Evolutionary conservation across 345 rosid species (phyloP), one percentile per base, ranked within the genome.

Genomic region (Populus alba): DNA sequence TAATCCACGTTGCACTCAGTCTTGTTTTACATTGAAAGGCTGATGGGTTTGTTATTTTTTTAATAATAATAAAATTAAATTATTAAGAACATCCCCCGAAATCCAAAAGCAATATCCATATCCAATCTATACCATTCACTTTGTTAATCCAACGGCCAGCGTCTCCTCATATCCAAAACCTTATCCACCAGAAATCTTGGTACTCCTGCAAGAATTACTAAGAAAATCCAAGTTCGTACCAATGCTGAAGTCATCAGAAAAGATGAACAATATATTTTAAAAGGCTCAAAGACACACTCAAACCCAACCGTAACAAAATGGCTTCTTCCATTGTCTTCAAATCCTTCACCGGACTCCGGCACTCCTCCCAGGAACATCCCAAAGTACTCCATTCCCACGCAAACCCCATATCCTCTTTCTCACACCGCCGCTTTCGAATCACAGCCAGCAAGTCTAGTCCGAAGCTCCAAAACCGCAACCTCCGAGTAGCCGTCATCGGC

Each of bases 401-500:
- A 1, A 76, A 77, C 12, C 66, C 83, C 63, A 45, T 74, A 9
- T 43, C 74, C 74, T 43, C 66, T 49, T 66, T 31, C 49, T 35
- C 70, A 41, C 76, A 69, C 70, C 16, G 72, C 8, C 8, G 15
- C 33, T 45, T 76, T 76, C 85, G 29, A 51, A 75, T 87, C 70
- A 69, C 82, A 59, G 94, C 95, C 38, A 63, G 90, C n/a, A 93
- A 76, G 82, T 68, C 86, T 55, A 87, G 89, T 41, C 96, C 95
- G 18, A 91, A 87, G 49, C 85, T 92, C 75, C 78, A 89, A 43
- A 85, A 83, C 87, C 91, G 98, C 43, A 90, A 85, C 51, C 97
- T 95, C 82, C 87, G 95, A 16, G 98, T 92, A 49, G 99, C 98
- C 13, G 94, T 93, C 78, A 89, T 95, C 66, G 98, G 97, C 2